Evolutionary conservation across 2,329 filamentous ascomycete species (phyloP).

Genomic region (Massarina eburnea): DNA sequence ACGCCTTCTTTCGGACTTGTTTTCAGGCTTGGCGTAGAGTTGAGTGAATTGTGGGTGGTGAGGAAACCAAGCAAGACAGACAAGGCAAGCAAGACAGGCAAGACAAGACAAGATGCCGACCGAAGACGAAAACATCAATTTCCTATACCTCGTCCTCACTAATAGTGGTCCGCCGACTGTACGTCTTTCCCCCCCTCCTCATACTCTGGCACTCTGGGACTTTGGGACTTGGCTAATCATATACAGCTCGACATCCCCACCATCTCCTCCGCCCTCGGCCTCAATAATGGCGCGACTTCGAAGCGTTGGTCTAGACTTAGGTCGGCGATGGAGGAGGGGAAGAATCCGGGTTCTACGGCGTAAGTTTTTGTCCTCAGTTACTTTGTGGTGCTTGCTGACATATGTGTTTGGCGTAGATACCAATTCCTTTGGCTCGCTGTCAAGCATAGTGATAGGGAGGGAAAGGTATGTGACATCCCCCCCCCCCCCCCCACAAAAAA

Average conservation of each 20-base stretch:
- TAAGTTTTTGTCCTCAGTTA: no score
- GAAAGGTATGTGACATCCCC: no score
- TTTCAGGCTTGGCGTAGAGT: no score
- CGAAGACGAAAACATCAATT: conserved; percentile 31
- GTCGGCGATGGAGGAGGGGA: conserved; percentile 23
- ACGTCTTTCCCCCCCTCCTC: conserved; percentile 7
- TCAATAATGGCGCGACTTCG: conserved; percentile 25
- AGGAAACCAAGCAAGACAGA: no score
- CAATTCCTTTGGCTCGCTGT: conserved; percentile 33
- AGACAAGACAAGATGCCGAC: conserved; percentile 30
- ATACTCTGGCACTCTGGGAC: not conserved
- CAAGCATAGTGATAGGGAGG: conserved; percentile 26
- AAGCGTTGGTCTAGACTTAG: conserved; percentile 42
- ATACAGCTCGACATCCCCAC: conserved; percentile 35
- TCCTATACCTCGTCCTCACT: conserved; percentile 34
- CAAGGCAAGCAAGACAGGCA: not conserved
- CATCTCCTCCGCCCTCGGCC: conserved; percentile 23
- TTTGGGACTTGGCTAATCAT: conserved; percentile 2
- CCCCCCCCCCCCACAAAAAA: no score
- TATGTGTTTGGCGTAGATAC: no score
- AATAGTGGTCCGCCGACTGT: conserved; percentile 23
- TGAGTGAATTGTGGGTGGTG: no score
- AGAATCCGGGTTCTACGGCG: conserved; percentile 12
- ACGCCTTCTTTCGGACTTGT: no score
- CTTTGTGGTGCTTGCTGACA: no score